Evolutionary conservation across 495 filamentous ascomycete genomes (phyloP).

Genomic region (Aspergillus affinis): DNA sequence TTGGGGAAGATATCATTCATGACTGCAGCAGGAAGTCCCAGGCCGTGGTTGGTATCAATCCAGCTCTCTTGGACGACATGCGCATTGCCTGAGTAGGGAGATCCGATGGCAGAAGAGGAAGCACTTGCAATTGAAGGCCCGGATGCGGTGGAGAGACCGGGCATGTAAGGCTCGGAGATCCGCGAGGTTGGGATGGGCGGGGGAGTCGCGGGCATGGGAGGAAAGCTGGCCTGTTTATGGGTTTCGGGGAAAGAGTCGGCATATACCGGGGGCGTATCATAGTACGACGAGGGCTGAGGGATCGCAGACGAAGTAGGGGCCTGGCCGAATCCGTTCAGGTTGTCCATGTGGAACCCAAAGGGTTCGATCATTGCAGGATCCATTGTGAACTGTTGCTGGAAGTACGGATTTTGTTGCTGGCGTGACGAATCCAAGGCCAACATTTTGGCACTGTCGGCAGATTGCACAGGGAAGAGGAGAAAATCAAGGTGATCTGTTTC

Average conservation of each 20-base stretch:
- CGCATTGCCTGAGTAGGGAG: slow-evolving; percentile 68
- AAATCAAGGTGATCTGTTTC: slow-evolving; percentile 25
- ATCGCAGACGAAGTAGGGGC: slow-evolving; percentile 24
- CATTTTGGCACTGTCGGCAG: slow-evolving; percentile 29
- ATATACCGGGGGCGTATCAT: slow-evolving; percentile 26
- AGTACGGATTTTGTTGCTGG: slow-evolving; percentile 36
- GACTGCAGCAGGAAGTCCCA: slow-evolving; percentile 70
- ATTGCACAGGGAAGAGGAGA: slow-evolving; percentile 24
- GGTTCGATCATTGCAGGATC: slow-evolving; percentile 38
- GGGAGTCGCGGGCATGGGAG: slow-evolving; percentile 40
- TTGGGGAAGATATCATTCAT: slow-evolving; percentile 58
- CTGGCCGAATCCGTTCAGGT: slow-evolving; percentile 27
- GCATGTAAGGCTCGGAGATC: slow-evolving; percentile 46
- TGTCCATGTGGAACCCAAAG: slow-evolving; percentile 33
- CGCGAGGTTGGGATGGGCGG: slow-evolving; percentile 32
- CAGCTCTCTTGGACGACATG: slow-evolving; percentile 62
- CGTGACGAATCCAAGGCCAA: slow-evolving; percentile 39
- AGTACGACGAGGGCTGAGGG: slow-evolving; percentile 31
- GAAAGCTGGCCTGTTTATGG: slow-evolving; percentile 32
- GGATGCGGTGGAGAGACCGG: slow-evolving; percentile 70
- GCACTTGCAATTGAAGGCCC: slow-evolving; percentile 67
- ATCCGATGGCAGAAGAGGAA: slow-evolving; percentile 78
- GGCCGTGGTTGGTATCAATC: slow-evolving; percentile 57
- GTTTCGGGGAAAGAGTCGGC: slow-evolving; percentile 29
- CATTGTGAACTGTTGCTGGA: slow-evolving; percentile 36